These are phyloP conservation scores for Sarocladium oryzae DNA, from an alignment of 2,329 filamentous ascomycete genomes.

Conservation along the genomic window DNA sequence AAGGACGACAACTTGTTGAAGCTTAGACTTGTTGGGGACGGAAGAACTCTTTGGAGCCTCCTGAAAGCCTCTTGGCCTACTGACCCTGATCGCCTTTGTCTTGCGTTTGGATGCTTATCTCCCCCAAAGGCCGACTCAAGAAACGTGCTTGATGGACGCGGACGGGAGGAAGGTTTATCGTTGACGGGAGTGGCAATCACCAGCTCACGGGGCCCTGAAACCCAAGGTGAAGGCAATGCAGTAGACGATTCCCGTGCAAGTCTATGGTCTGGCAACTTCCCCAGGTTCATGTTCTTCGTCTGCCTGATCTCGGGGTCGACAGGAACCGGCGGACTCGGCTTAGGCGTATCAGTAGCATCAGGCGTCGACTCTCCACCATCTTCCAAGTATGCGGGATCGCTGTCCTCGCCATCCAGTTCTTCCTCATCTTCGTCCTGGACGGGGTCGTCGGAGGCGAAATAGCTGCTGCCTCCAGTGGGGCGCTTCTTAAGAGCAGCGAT, in stretches of 20 bases:
- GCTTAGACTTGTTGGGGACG: conserved; percentile 36
- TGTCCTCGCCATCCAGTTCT: conserved; percentile 13
- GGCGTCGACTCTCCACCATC: not conserved
- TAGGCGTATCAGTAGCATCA: not conserved
- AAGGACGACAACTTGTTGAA: conserved; percentile 31
- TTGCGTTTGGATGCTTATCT: conserved; percentile 25
- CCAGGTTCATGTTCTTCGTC: not conserved
- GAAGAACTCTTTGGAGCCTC: conserved; percentile 49
- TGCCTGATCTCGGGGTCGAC: not conserved
- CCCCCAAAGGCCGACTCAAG: conserved; percentile 40
- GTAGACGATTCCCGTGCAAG: not conserved
- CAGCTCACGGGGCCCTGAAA: conserved; percentile 17
- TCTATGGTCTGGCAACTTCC: not conserved
- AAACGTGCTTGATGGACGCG: conserved; percentile 21
- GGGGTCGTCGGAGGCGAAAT: conserved; percentile 3
- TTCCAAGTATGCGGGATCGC: conserved; percentile 11
- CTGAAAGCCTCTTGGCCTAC: conserved; percentile 51
- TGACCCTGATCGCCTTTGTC: conserved; percentile 44
- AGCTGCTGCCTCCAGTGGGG: conserved; percentile 18
- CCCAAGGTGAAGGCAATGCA: conserved; percentile 23
- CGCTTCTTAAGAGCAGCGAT: conserved; percentile 45
- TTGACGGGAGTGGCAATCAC: conserved; percentile 15
- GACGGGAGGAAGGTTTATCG: not conserved
- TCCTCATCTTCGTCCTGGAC: conserved; percentile 15
- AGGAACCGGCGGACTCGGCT: not conserved